These are phyloP conservation scores for Colletotrichum australisinense DNA, from an alignment of 2,329 filamentous ascomycete genomes.

Conservation along the genomic window DNA sequence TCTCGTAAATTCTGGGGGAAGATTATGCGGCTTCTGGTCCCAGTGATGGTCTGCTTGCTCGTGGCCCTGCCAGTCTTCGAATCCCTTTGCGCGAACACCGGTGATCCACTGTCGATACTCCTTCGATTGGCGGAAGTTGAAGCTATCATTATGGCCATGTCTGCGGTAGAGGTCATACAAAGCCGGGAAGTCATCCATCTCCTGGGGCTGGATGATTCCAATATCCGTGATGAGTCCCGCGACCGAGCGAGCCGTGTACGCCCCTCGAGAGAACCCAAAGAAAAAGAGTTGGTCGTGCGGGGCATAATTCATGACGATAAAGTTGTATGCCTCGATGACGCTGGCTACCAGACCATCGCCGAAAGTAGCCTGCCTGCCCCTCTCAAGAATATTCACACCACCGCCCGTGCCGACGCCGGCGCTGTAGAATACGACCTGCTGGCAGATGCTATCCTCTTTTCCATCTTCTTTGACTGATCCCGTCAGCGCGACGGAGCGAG, in stretches of 20 bases:
- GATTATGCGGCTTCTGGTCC: not conserved
- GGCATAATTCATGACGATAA: slow-evolving; percentile 50
- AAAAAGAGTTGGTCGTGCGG: slow-evolving; percentile 50
- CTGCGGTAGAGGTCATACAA: not conserved
- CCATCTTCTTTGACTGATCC: not conserved
- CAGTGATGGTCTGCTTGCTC: not conserved
- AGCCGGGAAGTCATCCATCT: slow-evolving; percentile 8
- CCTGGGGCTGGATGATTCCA: slow-evolving; percentile 34
- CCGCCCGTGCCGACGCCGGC: not conserved
- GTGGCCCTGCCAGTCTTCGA: not conserved
- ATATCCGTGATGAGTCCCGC: slow-evolving; percentile 49
- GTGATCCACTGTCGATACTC: slow-evolving; percentile 8
- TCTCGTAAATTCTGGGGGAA: slow-evolving; percentile 8
- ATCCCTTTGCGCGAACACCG: not conserved
- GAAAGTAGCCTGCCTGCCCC: not conserved
- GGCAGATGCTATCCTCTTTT: not conserved
- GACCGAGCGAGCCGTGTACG: slow-evolving; percentile 52
- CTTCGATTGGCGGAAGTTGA: slow-evolving; percentile 1
- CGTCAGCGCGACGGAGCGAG: not conserved
- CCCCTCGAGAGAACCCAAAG: slow-evolving; percentile 52
- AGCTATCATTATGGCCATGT: not conserved
- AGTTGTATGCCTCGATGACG: slow-evolving; percentile 49
- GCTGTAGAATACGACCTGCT: slow-evolving; percentile 6
- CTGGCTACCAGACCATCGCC: slow-evolving; percentile 20
- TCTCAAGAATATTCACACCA: not conserved